These are phyloP conservation scores for Mycena amicta DNA, from an alignment of 768 basidiomycete species.

Conservation along the genomic window DNA sequence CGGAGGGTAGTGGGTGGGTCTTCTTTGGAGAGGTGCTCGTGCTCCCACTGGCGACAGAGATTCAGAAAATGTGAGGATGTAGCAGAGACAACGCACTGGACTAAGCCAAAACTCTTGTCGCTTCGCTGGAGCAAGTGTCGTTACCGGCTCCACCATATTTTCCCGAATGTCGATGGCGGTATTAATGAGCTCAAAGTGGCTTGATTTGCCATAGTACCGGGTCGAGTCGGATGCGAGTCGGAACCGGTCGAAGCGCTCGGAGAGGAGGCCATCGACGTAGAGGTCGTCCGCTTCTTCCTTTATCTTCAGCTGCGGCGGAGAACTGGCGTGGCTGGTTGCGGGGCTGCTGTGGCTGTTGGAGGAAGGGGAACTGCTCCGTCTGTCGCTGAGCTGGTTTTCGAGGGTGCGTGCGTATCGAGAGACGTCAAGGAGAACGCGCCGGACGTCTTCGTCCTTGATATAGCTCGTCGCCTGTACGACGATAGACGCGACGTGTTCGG, in stretches of 20 bases:
- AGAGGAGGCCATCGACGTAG: constrained; percentile 5
- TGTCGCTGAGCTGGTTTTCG: constrained; percentile 4
- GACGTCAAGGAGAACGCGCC: constrained; percentile 14
- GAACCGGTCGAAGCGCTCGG: constrained; percentile 22
- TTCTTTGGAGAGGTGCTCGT: constrained; percentile 4
- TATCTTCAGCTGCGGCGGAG: not conserved
- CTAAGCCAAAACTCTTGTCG: constrained; percentile 24
- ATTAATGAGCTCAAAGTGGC: constrained; percentile 33
- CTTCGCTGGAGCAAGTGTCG: constrained; percentile 1
- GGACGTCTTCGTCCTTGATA: constrained; percentile 14
- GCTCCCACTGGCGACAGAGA: constrained; percentile 21
- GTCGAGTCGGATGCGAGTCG: constrained; percentile 13
- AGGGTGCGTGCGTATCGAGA: constrained; percentile 18
- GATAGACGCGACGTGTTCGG: constrained; percentile 19
- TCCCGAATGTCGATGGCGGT: constrained; percentile 43
- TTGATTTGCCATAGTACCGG: constrained; percentile 36
- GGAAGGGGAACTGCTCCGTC: not conserved
- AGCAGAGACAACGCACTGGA: constrained; percentile 19
- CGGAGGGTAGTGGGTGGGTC: constrained; percentile 20
- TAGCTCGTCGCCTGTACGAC: constrained; percentile 14
- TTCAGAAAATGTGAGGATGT: not conserved
- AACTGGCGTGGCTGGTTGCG: not conserved
- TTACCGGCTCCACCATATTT: constrained; percentile 32
- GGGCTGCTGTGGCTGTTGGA: not conserved
- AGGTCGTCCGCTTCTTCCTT: not conserved